Base-by-base conservation (phyloP, 2,329 filamentous ascomycete genomes). In the Phyllosticta capitalensis region DNA sequence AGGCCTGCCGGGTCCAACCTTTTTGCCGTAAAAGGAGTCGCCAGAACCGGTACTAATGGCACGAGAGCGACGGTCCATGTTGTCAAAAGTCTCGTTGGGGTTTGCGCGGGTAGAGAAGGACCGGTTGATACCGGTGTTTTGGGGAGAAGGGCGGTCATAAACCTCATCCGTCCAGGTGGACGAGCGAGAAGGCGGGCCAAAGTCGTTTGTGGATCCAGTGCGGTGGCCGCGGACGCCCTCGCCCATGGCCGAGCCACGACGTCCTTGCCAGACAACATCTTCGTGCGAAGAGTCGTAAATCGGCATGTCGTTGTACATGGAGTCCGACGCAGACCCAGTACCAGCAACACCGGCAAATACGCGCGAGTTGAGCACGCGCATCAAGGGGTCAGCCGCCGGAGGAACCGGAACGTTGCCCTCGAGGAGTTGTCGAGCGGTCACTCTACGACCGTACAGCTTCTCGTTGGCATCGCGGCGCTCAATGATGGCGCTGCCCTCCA, bases 381-480 rank as follows among this genome's bases (percentile, higher is more conserved):
- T 88, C 55, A 99, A 82, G 12, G 92, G 89, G 52, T 89, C 88
- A 2, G 94, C 90, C 61, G 89, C 87, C 0, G 88, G 84, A 1
- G 94, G 92, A 0, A 91, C 84, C 50, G 85, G 82, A 48, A 97
- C 83, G 33, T 82, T 80, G 33, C 94, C 94, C 60, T 83, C 84
- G 45, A 99, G 83, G 52, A 99, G 83, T 71, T 96, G 88, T 63
- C 81, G 79, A 14, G 94, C 94, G 9, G 89, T 91, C 73, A 89
- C 83, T 62, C 88, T 84, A 61, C 87, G 84, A 63, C 90, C 89
- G 73, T 99, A 99, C 62, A 99, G 82, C 76, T 95, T 96, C 76
- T 96, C 89, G 71, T 99, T 99, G 66, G 94, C 94, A 74, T 99
- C 94, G 76, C 91, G 88, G 64, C 94, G 85, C 77, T 99, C 94